Evolutionary conservation across 805 yeast species (phyloP), one percentile per base, ranked within the genome.

Genomic region (Monosporozyma solicola): DNA sequence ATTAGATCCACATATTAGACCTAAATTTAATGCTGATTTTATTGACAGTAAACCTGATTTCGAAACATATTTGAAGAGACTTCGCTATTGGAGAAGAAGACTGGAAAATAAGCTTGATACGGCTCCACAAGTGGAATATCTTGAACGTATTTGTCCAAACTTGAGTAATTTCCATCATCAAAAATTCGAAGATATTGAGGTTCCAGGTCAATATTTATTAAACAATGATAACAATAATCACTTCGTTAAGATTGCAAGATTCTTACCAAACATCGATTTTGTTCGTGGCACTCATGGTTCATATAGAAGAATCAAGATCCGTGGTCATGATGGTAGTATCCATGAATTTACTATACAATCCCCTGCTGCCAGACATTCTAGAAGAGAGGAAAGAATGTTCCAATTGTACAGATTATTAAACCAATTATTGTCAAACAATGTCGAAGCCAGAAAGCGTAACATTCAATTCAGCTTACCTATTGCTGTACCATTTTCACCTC

Each of bases 151-250:
- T 57, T 90, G 97, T 62, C 97, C 98, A 15, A 98, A 92, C 61
- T 75, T 94, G 68, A 85, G 95, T 66, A 97, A 91, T 66, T 94
- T 95, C 80, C 99, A 94, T 70, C 96, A 94, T 67, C 98, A 94
- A 68, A 92, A 90, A 70, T 94, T 94, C 65, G 99, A 94, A 67
- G 99, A 94, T 49, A 88, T 94, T 54, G 99, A 94, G 67, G 83
- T 94, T 54, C 99, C 99, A 0, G 99, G 99, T 1, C 99, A 94
- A 66, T 94, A 94, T 64, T 73, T 91, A 64, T 74, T 89, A 72
- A 87, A 88, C 67, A 86, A 84, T 66, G 98, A 92, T 62, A 89
- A 79, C 68, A 92, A 88, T 65, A 69, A 80, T n/a, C 96, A 92
- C 67, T 95, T 94, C 67, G 79, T 89, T 49, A 94, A 94, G 75